A percentile compares a stretch with the other conserved stretches of the same genome.
Conservation (phyloP, 305 asterid species). For the Galium porrigens region DNA sequence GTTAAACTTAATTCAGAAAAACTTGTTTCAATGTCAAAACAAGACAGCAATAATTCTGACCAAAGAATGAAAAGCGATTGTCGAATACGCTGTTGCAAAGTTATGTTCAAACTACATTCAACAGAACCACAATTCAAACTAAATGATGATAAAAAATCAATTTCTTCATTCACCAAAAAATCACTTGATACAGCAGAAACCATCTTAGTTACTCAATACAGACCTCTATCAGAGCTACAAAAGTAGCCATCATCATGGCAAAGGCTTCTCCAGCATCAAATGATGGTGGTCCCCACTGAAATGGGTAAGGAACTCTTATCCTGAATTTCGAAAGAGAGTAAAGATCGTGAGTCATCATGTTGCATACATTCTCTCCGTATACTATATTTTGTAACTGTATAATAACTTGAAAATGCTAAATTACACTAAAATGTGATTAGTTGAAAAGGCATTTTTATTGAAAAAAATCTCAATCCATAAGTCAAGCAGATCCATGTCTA, state of each 20-base stretch:
- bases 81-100: neutral
- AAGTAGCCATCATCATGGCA: slow-evolving; percentile 89
- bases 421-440: neutral
- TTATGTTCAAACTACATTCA: neutral
- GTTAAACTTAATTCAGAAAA: neutral
- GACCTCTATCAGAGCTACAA: slow-evolving; percentile 88
- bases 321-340: slow-evolving; percentile 27
- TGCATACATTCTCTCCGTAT: neutral
- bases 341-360: neutral
- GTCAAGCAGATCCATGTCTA: neutral
- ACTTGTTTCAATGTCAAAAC: too few relatives aligned
- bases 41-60: neutral
- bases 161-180: neutral
- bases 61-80: neutral
- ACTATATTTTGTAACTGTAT: neutral
- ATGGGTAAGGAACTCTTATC: slow-evolving; percentile 88
- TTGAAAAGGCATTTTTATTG: neutral
- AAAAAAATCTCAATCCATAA: neutral
- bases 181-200: neutral
- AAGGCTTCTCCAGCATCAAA: slow-evolving; percentile 88
- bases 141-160: neutral
- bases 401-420: neutral
- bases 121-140: neutral
- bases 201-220: neutral
- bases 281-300: slow-evolving; percentile 93